These are phyloP conservation scores for Naematelia encephala DNA, from an alignment of 768 basidiomycete genomes.

Conservation along the genomic window DNA sequence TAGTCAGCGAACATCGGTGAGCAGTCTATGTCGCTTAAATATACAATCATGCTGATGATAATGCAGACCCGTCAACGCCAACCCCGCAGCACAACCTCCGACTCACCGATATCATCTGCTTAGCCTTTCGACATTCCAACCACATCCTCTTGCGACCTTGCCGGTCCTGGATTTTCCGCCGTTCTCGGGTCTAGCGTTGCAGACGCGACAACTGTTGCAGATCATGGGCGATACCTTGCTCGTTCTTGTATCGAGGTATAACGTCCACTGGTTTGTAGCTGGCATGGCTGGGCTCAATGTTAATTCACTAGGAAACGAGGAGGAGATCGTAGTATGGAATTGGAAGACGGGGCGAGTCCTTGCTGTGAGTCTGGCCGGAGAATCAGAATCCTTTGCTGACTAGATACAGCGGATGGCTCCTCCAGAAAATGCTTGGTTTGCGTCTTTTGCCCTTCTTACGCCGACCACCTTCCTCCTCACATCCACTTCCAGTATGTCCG, in stretches of 20 bases:
- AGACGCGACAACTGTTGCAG: conserved; percentile 54
- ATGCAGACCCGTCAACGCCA: conserved; percentile 16
- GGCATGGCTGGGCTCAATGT: conserved; percentile 23
- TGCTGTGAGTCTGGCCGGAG: conserved; percentile 53
- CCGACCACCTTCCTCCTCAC: conserved; percentile 45
- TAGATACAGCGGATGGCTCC: conserved; percentile 29
- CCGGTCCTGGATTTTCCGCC: conserved; percentile 42
- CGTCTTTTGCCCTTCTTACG: conserved; percentile 37
- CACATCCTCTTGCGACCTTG: conserved; percentile 37
- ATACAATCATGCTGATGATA: conserved; percentile 12
- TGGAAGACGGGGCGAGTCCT: conserved; percentile 61
- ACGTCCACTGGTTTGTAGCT: conserved; percentile 42
- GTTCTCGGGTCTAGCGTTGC: conserved; percentile 18
- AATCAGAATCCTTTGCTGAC: not conserved
- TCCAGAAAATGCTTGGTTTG: conserved; percentile 37
- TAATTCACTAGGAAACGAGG: conserved; percentile 38
- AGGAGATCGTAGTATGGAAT: conserved; percentile 62
- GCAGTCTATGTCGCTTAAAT: conserved; percentile 52
- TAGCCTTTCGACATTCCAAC: conserved; percentile 38
- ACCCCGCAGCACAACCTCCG: conserved; percentile 13
- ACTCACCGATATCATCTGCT: conserved; percentile 45
- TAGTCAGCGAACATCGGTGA: conserved; percentile 54
- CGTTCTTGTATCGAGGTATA: conserved; percentile 53
- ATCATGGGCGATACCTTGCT: conserved; percentile 59
- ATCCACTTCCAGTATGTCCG: conserved; percentile 32